Base-by-base conservation (phyloP, 2,329 filamentous ascomycete genomes). In the Sordariomycetes sp. region DNA sequence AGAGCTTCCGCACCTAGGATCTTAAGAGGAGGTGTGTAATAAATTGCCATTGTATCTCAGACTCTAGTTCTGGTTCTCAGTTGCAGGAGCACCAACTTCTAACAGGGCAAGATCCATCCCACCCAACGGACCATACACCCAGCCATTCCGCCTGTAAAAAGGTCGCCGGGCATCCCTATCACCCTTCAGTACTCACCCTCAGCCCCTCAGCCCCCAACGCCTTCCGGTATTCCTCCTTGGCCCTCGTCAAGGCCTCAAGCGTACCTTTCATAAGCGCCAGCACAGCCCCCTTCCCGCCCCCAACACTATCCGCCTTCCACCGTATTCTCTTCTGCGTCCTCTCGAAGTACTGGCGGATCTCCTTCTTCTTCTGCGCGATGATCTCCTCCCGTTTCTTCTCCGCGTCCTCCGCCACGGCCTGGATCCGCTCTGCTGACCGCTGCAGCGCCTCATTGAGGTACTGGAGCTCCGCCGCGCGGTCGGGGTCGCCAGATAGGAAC, bases 401-500 rank as follows among this genome's bases (percentile, higher is more conserved):
- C 0, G 94, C 94, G 65, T 90, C 86, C 16, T 83, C 80, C 0
- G 88, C 89, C 1, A 97, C 89, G 18, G 87, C 85, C 59, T 88
- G 82, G 69, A 97, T 93, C 28, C 94, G 84, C 60, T 87, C 82
- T 59, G 86, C 77, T 0, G 90, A 93, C 60, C 87, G 83, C 60
- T 83, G 82, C 16, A 99, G 78, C 11, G 91, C 93, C 68, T 96
- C 89, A 8, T 88, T 85, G 53, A 97, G 79, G 61, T 89, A 90
- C 7, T 86, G 84, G 16, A 97, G 79, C 71, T 99, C 93, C 50
- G 79, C 79, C 0, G 90, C 89, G 37, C 90, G 86, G 60, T 90
- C 86, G 1, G 89, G 75, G 67, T 97, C 90, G 16, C 92, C 93
- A 0, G 92, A 97, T 28, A 96, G 79, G 67, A 96, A 99, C 0